Evolutionary conservation across 345 rosid genomes (phyloP).

Genomic region (Brassica rapa): DNA sequence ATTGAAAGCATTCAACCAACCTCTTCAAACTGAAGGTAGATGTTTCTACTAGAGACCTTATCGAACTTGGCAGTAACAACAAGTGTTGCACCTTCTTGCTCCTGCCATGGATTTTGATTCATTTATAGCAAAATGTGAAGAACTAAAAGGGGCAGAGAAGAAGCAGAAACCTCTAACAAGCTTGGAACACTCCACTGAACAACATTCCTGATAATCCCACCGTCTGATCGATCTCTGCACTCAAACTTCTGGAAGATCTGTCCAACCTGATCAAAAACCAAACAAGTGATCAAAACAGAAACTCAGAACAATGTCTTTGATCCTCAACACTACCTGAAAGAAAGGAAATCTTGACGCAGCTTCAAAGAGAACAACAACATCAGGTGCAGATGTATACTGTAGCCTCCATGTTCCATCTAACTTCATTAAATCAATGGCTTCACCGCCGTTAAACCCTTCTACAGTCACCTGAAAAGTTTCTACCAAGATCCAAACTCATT

Average conservation of each 20-base stretch:
- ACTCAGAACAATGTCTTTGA: slow-evolving; percentile 3
- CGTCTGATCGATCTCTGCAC: slow-evolving; percentile 55
- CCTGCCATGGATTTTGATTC: slow-evolving; percentile 49
- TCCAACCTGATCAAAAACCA: slow-evolving; percentile 57
- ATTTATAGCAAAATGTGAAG: slow-evolving; percentile 15
- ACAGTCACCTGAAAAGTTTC: slow-evolving; percentile 61
- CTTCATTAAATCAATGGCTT: slow-evolving; percentile 57
- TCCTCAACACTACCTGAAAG: slow-evolving; percentile 55
- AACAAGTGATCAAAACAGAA: neutral
- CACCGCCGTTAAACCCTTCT: slow-evolving; percentile 70
- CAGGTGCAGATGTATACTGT: slow-evolving; percentile 90
- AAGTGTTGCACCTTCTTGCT: slow-evolving; percentile 85
- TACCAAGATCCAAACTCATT: slow-evolving; percentile 27
- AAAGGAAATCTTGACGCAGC: slow-evolving; percentile 86
- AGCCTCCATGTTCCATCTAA: slow-evolving; percentile 97
- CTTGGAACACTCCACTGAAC: slow-evolving; percentile 84
- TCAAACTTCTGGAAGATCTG: slow-evolving; percentile 84
- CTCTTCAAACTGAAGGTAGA: slow-evolving; percentile 91
- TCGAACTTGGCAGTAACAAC: slow-evolving; percentile 87
- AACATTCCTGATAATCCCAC: slow-evolving; percentile 79
- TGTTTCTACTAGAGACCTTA: slow-evolving; percentile 67
- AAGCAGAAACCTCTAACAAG: slow-evolving; percentile 64
- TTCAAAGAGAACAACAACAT: slow-evolving; percentile 81
- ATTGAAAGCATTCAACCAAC: slow-evolving; percentile 48
- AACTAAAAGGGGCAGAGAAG: slow-evolving; percentile 18